Evolutionary conservation across 176 grass and related monocot species (phyloP).

Genomic region (barley (Hordeum vulgare)): DNA sequence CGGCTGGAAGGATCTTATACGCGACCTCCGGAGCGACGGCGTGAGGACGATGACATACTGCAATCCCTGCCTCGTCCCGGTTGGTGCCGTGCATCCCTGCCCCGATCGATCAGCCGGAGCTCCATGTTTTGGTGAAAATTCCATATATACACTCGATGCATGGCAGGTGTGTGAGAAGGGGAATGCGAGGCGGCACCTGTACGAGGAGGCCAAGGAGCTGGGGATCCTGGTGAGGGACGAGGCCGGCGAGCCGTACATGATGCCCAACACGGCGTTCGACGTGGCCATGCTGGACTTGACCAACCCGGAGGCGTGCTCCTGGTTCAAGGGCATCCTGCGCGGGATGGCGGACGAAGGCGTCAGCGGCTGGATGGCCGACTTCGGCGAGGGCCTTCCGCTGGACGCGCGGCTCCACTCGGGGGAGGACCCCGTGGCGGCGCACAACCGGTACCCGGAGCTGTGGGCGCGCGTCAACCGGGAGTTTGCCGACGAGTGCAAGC

Average conservation of each 20-base stretch:
- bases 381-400: conserved; percentile 84
- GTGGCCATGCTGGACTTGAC: conserved; percentile 93
- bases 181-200: conserved; percentile 46
- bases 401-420: conserved; percentile 78
- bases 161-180: conserved; percentile 62
- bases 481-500: conserved; percentile 68
- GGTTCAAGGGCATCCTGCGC: conserved; percentile 78
- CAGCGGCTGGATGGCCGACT: conserved; percentile 95
- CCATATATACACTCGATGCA: too few species aligned
- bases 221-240: conserved; percentile 60
- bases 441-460: conserved; percentile 88
- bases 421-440: conserved; percentile 65
- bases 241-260: conserved; percentile 73
- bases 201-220: conserved; percentile 69
- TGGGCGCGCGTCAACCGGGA: conserved; percentile 91
- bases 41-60: conserved; percentile 79
- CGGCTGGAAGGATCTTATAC: conserved; percentile 67
- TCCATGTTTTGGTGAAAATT: not conserved
- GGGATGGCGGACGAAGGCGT: conserved; percentile 64
- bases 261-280: conserved; percentile 91
- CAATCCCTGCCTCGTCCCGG: conserved; percentile 84
- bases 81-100: conserved; percentile 3
- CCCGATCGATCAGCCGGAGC: not conserved
- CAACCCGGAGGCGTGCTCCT: conserved; percentile 51
- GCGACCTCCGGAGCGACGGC: conserved; percentile 39